Conservation (phyloP, 495 filamentous ascomycete genomes). For the Cercophora newfieldiana region DNA sequence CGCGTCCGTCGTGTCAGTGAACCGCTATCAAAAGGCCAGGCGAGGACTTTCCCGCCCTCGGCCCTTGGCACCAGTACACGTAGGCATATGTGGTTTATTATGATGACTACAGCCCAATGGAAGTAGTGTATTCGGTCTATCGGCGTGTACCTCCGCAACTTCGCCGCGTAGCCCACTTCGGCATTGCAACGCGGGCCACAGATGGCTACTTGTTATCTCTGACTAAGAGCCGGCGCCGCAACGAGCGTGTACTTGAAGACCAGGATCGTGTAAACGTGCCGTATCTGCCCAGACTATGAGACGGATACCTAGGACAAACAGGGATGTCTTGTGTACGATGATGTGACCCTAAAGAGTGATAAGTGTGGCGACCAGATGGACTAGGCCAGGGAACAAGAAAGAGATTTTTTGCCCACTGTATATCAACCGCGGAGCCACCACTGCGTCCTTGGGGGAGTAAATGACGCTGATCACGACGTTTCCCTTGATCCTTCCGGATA, state of each 20-base stretch:
- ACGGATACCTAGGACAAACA: no score
- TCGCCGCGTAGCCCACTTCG: background rate
- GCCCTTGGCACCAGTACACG: background rate
- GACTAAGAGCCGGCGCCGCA: no score
- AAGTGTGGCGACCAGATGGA: no score
- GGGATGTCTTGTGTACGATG: no score
- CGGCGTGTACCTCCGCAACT: background rate
- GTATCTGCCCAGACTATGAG: no score
- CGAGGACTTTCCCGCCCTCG: background rate
- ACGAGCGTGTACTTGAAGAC: no score
- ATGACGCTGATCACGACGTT: background rate
- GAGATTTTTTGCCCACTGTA: background rate
- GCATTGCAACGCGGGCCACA: background rate
- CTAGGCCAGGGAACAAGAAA: background rate
- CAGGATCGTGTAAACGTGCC: no score
- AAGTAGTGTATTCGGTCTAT: background rate
- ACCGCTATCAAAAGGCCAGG: background rate
- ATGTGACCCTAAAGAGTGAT: no score
- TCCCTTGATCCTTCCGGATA: background rate
- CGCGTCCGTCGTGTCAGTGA: background rate
- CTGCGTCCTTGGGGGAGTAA: background rate
- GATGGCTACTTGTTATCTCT: background rate
- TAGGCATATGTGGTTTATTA: background rate
- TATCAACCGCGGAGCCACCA: background rate
- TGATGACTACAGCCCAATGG: background rate